phyloP scores from a whole-genome alignment of 2,329 filamentous ascomycete genomes.

The Colletotrichum cuscutae region DNA sequence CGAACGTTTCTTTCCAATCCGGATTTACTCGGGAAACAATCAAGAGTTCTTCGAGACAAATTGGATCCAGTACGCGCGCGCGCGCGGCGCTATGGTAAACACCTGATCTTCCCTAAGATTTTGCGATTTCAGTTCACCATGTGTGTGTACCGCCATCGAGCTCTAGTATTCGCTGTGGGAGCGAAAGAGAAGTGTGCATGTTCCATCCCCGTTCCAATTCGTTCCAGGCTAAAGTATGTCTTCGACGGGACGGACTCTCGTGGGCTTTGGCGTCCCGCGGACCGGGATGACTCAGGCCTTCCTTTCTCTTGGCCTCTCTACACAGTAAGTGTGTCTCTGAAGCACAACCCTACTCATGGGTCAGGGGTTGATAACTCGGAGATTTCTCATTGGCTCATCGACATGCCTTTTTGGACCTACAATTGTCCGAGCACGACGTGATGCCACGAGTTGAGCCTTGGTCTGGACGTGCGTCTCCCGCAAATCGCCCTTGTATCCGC shows the following conservation, averaged over 20 bases:
- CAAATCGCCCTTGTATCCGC: not conserved
- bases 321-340: not conserved
- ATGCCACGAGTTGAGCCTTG: not conserved
- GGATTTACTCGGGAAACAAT: not conserved
- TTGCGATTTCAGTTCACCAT: constrained; percentile 5
- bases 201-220: constrained; percentile 41
- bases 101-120: not conserved
- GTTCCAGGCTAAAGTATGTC: constrained; percentile 31
- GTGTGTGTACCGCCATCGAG: not conserved
- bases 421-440: constrained; percentile 13
- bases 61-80: not conserved
- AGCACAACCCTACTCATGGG: not conserved
- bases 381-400: not conserved
- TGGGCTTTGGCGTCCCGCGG: constrained; percentile 14
- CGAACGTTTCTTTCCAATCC: not conserved
- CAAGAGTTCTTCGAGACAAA: not conserved
- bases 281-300: constrained; percentile 13
- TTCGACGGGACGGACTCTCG: not conserved
- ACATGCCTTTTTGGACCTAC: not conserved
- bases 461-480: constrained; percentile 5
- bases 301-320: not conserved
- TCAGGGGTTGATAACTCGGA: not conserved
- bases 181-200: constrained; percentile 14
- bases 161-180: not conserved
- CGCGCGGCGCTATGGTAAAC: constrained; percentile 20